A percentile compares a stretch with the other conserved stretches of the same genome.
phyloP scores from a whole-genome alignment of 768 basidiomycete genomes.

The Boletus tomentosulus region DNA sequence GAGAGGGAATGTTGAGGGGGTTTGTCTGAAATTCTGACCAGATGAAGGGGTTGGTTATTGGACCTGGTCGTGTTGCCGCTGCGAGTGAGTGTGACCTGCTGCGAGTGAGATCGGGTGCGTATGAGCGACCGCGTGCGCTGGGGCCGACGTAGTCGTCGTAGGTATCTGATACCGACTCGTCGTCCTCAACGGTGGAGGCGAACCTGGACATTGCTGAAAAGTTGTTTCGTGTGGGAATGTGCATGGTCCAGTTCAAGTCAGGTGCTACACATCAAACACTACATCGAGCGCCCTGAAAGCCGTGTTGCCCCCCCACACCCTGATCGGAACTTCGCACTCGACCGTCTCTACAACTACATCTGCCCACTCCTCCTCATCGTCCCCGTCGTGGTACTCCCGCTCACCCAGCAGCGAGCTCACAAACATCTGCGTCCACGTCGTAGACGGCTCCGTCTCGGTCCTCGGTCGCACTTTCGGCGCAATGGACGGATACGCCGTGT shows the following conservation, averaged over 20 bases:
- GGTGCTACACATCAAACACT: constrained; percentile 62
- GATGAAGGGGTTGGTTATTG: constrained; percentile 48
- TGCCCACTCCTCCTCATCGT: constrained; percentile 46
- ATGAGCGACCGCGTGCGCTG: constrained; percentile 51
- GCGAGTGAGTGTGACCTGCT: constrained; percentile 78
- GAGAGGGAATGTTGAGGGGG: constrained; percentile 53
- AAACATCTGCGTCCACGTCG: constrained; percentile 40
- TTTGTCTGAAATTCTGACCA: constrained; percentile 59
- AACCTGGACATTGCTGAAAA: constrained; percentile 67
- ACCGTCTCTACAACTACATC: constrained; percentile 79
- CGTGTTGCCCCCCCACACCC: constrained; percentile 86
- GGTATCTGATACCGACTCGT: constrained; percentile 67
- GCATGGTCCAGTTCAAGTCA: constrained; percentile 4
- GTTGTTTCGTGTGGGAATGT: constrained; percentile 36
- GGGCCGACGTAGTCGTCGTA: constrained; percentile 53
- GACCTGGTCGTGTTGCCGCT: constrained; percentile 47
- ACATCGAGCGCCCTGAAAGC: constrained; percentile 77
- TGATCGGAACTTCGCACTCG: constrained; percentile 90
- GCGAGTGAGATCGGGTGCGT: constrained; percentile 59
- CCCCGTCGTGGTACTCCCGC: constrained; percentile 57
- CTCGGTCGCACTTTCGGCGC: constrained; percentile 53
- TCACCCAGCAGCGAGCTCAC: constrained; percentile 42
- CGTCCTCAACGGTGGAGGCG: constrained; percentile 81
- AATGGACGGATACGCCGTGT: constrained; percentile 53
- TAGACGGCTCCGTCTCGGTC: background rate